Evolutionary conservation across 2,329 filamentous ascomycete genomes (phyloP), one percentile per base, ranked within the genome.

Genomic region (Polytolypa hystricis): DNA sequence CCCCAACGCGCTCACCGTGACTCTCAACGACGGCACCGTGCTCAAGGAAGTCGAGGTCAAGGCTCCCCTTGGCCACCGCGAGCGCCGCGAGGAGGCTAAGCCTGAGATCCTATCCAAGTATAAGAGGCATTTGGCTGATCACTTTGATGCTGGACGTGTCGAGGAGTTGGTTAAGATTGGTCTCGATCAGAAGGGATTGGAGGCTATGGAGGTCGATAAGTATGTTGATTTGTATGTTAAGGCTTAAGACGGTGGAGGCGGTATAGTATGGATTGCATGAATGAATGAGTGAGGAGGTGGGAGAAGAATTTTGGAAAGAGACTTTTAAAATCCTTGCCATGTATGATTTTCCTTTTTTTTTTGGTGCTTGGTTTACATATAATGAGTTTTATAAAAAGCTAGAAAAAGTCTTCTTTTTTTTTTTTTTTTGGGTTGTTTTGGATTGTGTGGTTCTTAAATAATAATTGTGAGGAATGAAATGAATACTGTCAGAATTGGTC

Each of bases 71-170:
- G 91, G 91, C 52, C 91, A 98, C 71, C 81, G 81, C 47, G 71
- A 91, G 56, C 74, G 91, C 47, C 78, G 89, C 53, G 87, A 95
- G 53, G 91, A 98, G 74, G 91, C 91, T 51, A 96, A 96, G 76
- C 91, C 91, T 41, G 84, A 93, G 65, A 95, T 98, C 51, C 67
- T 96, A 51, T 79, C 77, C 62, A 98, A 98, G 73, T 98, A 85
- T 71, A 81, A 87, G 79, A 79, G 84, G 59, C 91, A 98, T 65
- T 69, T 96, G 35, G 74, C 73, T 52, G 83, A 82, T 37, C 89
- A 95, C 69, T 93, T 82, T 63, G 69, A 76, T 42, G 72, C 83
- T 57, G 69, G 72, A 33, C 78, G 79, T 56, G 84, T 95, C 35
- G 74, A 89, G 66, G 71, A 91, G 67, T 72, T 98, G 37, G 73